Base-by-base conservation (phyloP, 768 basidiomycete genomes). In the Lentinula guzmanii region DNA sequence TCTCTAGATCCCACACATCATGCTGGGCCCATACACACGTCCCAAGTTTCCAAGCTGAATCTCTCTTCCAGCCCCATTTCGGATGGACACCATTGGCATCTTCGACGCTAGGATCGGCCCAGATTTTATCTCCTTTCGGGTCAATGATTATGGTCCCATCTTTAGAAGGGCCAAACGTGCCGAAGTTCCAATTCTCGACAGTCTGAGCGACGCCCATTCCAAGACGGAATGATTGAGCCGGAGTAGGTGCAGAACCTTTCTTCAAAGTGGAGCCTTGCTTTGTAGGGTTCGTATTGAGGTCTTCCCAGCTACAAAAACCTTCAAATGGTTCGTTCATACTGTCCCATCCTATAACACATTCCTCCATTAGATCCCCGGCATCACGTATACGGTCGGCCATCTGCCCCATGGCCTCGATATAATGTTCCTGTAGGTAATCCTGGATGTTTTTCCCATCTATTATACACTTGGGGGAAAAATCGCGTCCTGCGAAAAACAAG, bases 311-410 rank as follows among this genome's bases (percentile, higher is more conserved):
- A 35, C 74, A 80, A 43, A 92, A 79, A 0, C 97, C 97, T 65
- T 95, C 91, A 41, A 86, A 86, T 0, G 97, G 96, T 72, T 99
- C 97, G 71, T 99, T 98, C 73, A 98, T 76, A 66, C 87, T 89
- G 70, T 99, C 97, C 97, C 96, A 98, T 0, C 97, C 97, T 52
- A 98, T 88, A 10, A 99, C 83, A 65, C 93, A 95, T 43, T 86
- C 85, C 34, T 98, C 95, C 21, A 91, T 70, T 41, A 98, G 72
- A 37, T 83, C 87, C 0, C 89, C 90, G 0, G 86, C 87, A n/a
- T 85, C 86, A 5, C 79, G 75, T 56, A 97, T 87, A 39, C 83
- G 79, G 70, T 93, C 87, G 0, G 90, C 93, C 31, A 97, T 80
- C 43, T 76, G 76, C 2, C 86, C 90, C 65, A 91, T 83, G 0